A percentile compares a stretch with the other conserved stretches of the same genome.
phyloP scores from a whole-genome alignment of 2,329 filamentous ascomycete genomes.

The Pezicula rhizophila region DNA sequence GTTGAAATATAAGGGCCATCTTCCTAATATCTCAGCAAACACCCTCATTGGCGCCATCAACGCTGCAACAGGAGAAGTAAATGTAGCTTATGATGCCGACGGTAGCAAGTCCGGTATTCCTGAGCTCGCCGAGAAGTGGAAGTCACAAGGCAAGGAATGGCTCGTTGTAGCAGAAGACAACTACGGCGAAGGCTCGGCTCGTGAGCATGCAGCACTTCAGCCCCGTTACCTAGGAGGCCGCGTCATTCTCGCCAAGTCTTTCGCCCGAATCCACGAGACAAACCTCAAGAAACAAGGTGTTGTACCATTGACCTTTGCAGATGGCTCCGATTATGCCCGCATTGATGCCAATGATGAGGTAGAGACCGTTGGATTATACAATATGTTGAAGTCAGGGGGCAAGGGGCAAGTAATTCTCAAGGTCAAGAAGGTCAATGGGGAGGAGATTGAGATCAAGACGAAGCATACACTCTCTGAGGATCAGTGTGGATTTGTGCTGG shows the following conservation, averaged over 20 bases:
- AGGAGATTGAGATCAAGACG: conserved; percentile 66
- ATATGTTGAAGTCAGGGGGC: conserved; percentile 74
- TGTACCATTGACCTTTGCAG: conserved; percentile 83
- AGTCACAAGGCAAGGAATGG: conserved; percentile 69
- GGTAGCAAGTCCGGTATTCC: conserved; percentile 74
- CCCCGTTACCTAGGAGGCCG: conserved; percentile 84
- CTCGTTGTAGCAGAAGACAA: conserved; percentile 96
- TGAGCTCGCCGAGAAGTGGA: conserved; percentile 81
- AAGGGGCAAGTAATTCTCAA: conserved; percentile 66
- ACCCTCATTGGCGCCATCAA: conserved; percentile 94
- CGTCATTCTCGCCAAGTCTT: conserved; percentile 78
- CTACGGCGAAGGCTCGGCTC: conserved; percentile 85
- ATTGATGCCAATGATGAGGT: conserved; percentile 82
- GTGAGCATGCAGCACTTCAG: conserved; percentile 86
- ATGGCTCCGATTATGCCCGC: conserved; percentile 81
- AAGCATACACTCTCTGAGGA: conserved; percentile 84
- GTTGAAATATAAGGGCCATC: conserved; percentile 98
- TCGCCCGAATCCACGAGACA: conserved; percentile 90
- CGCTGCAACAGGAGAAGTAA: conserved; percentile 86
- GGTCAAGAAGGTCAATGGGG: conserved; percentile 56
- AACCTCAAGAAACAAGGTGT: conserved; percentile 98
- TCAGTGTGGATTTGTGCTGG: conserved; percentile 86
- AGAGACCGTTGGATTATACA: conserved; percentile 73
- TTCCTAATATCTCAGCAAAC: conserved; percentile 96
- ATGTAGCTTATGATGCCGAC: conserved; percentile 82